Evolutionary conservation across 352 stramenopile genomes (phyloP), one percentile per base, ranked within the genome.

Genomic region (Achlya hypogyna): DNA sequence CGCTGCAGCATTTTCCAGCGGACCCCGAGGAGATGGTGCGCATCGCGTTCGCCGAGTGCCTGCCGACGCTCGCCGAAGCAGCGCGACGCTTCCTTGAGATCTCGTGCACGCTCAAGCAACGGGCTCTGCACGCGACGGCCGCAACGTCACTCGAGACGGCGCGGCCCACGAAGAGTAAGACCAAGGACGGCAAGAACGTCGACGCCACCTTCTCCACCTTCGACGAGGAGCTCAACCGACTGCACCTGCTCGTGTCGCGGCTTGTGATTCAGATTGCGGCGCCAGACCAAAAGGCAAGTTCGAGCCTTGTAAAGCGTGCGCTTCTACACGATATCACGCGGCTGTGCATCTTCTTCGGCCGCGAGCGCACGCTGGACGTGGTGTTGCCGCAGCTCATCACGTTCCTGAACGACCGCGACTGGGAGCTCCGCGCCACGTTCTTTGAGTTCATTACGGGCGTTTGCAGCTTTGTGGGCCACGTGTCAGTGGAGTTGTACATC

Each of bases 311-410:
- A 16, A 99, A 98, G 71, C 91, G 88, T 28, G 90, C 93, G 22
- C 72, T 99, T n/a, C 78, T 99, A 25, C 71, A 83, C 18, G 90
- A 98, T 71, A 94, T 99, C 51, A 95, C 89, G n/a, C 81, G 91
- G 10, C 78, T 99, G 9, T 99, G 96, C 54, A 87, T 97, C 22
- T 99, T 99, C 72, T 99, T 99, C 74, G 95, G 95, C 0, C 84
- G 87, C 38, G 96, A 99, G 62, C 82, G 88, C 31, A 97, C 93
- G 1, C 82, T 98, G 51, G 90, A 97, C 49, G 96, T 98, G 35
- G 93, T 99, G 14, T 69, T 99, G 32, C 96, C 97, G 20, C 93
- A 98, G 69, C 79, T 99, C 16, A 93, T 99, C 65, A 97, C 96
- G 5, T 99, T 98, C 64, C 75, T 99, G 45, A 99, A 98, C 63